phyloP scores from a whole-genome alignment of 1,284 basidiomycete species.

The Mycosarcoma maydis region DNA sequence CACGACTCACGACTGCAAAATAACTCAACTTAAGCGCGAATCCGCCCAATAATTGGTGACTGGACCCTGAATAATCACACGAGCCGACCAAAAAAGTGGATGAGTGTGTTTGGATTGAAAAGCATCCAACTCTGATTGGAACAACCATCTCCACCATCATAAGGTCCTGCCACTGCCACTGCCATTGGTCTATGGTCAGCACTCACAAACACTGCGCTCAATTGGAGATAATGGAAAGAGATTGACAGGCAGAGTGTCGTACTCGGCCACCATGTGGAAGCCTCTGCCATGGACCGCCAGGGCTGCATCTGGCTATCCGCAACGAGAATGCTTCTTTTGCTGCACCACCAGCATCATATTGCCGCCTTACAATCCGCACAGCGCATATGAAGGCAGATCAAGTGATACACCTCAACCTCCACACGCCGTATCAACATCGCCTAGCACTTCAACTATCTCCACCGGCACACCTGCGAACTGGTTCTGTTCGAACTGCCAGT shows the following conservation, averaged over 20 bases:
- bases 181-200: neutral
- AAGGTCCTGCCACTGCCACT: neutral
- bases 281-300: constrained; percentile 18
- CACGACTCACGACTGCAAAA: too few relatives aligned
- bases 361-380: constrained; percentile 40
- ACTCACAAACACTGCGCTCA: neutral
- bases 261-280: constrained; percentile 14
- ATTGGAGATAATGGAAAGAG: neutral
- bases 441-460: constrained; percentile 28
- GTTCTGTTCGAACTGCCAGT: constrained; percentile 57
- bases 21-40: neutral
- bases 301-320: constrained; percentile 34
- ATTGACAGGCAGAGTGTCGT: neutral
- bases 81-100: too few relatives aligned
- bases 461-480: constrained; percentile 54
- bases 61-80: constrained; percentile 5
- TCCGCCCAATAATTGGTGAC: neutral
- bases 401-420: neutral
- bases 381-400: neutral
- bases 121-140: constrained; percentile 4
- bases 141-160: neutral
- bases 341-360: constrained; percentile 46
- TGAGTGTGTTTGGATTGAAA: constrained; percentile 8
- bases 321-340: constrained; percentile 56
- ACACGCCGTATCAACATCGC: constrained; percentile 10